phyloP scores from a whole-genome alignment of 495 filamentous ascomycete genomes.

The Tuber aestivum region DNA sequence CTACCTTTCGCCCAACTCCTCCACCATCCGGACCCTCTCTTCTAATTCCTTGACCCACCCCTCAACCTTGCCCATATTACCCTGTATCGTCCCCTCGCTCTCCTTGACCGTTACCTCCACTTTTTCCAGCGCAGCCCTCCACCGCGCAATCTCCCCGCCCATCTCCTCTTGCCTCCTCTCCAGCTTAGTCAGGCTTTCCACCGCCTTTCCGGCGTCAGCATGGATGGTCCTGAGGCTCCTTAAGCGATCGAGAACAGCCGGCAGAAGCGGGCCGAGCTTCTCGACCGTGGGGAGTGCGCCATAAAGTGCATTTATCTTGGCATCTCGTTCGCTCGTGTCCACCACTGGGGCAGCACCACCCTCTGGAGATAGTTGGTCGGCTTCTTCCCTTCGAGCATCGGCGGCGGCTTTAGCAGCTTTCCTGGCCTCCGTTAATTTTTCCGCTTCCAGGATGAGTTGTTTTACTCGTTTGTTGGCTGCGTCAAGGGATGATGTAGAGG shows the following conservation, averaged over 20 bases:
- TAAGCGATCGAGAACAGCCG: constrained; percentile 76
- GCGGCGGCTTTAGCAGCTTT: constrained; percentile 56
- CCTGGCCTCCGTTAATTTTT: constrained; percentile 65
- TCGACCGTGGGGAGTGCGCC: constrained; percentile 84
- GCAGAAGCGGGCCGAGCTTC: constrained; percentile 74
- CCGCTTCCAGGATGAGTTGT: constrained; percentile 70
- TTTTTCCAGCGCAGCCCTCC: constrained; percentile 73
- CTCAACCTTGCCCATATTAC: constrained; percentile 74
- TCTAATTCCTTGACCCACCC: constrained; percentile 88
- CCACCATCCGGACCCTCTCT: constrained; percentile 52
- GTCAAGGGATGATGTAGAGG: constrained; percentile 64
- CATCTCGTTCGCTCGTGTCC: constrained; percentile 58
- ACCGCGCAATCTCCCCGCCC: constrained; percentile 73
- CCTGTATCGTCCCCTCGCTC: constrained; percentile 61
- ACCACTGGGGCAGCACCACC: constrained; percentile 23
- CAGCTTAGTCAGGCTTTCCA: constrained; percentile 66
- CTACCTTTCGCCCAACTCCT: constrained; percentile 2
- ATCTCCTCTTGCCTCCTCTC: constrained; percentile 78
- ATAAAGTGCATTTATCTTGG: constrained; percentile 90
- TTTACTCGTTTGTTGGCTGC: constrained; percentile 65
- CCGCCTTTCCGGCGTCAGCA: constrained; percentile 76
- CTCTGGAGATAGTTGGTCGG: constrained; percentile 32
- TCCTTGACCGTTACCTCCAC: constrained; percentile 67
- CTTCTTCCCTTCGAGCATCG: constrained; percentile 32
- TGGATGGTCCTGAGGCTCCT: constrained; percentile 79